These are phyloP conservation scores for Globisporangium middletonii DNA, from an alignment of 352 stramenopile genomes.

Conservation along the genomic window DNA sequence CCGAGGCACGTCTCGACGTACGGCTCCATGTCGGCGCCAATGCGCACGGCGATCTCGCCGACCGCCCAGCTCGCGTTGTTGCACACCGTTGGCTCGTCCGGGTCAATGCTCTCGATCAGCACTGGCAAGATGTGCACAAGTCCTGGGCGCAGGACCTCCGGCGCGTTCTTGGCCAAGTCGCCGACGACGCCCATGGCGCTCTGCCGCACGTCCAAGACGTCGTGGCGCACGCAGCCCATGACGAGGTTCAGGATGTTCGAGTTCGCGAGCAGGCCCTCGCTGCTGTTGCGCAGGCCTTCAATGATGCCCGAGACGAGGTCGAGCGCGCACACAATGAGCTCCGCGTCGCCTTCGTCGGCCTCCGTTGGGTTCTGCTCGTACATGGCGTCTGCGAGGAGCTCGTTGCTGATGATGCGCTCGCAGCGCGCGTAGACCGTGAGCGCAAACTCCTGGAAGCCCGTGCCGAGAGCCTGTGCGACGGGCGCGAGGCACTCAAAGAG, in stretches of 20 bases:
- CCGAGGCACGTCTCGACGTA: slow-evolving; percentile 68
- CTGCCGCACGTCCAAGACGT: slow-evolving; percentile 86
- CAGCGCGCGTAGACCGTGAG: slow-evolving; percentile 77
- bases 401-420: slow-evolving; percentile 79
- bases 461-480: slow-evolving; percentile 76
- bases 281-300: slow-evolving; percentile 74
- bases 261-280: slow-evolving; percentile 61
- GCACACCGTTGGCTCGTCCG: slow-evolving; percentile 85
- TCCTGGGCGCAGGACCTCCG: slow-evolving; percentile 62
- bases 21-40: slow-evolving; percentile 79
- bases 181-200: slow-evolving; percentile 87
- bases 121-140: slow-evolving; percentile 74
- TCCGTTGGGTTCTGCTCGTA: slow-evolving; percentile 72
- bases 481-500: slow-evolving; percentile 89
- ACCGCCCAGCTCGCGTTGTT: slow-evolving; percentile 92
- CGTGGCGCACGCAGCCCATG: slow-evolving; percentile 81
- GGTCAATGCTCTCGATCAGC: slow-evolving; percentile 86
- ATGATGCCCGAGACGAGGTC: slow-evolving; percentile 89
- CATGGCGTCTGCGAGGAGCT: slow-evolving; percentile 76
- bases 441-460: slow-evolving; percentile 86
- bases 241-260: slow-evolving; percentile 88
- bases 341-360: slow-evolving; percentile 81
- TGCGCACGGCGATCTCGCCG: slow-evolving; percentile 84
- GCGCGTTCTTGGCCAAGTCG: slow-evolving; percentile 83
- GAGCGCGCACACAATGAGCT: slow-evolving; percentile 87